phyloP scores from a whole-genome alignment of 305 asterid genomes.

The Fraxinus xanthoxyloides region DNA sequence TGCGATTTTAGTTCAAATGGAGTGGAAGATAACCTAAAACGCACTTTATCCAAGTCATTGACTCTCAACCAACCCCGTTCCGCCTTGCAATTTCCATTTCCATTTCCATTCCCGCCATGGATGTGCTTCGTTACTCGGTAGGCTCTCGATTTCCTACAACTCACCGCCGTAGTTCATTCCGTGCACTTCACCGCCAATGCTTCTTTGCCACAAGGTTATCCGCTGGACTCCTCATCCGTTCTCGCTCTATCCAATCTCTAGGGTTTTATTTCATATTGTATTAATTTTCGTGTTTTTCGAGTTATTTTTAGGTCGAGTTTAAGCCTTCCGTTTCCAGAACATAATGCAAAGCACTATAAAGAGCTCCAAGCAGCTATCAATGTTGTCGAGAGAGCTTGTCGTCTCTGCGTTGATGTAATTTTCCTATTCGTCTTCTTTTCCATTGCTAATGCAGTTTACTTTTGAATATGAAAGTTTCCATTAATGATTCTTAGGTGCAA shows the following conservation, averaged over 20 bases:
- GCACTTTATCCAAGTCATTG: background rate
- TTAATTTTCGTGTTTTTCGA: background rate
- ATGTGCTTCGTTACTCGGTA: conserved; percentile 54
- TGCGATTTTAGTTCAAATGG: background rate
- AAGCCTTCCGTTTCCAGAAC: conserved; percentile 57
- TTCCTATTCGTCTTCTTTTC: background rate
- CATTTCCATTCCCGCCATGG: conserved; percentile 56
- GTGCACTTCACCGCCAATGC: conserved; percentile 44
- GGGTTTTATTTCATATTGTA: conserved; percentile 23
- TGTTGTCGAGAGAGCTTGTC: conserved; percentile 87
- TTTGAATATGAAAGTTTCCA: conserved; percentile 15
- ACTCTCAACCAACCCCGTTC: conserved; percentile 24
- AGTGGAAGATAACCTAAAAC: background rate
- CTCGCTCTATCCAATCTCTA: conserved; percentile 16
- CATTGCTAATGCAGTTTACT: background rate
- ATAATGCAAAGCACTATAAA: conserved; percentile 57
- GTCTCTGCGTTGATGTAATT: conserved; percentile 78
- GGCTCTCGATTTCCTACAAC: conserved; percentile 40
- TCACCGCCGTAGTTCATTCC: conserved; percentile 33
- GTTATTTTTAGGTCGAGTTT: conserved; percentile 50
- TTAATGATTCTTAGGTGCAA: conserved; percentile 56
- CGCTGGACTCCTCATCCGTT: conserved; percentile 1
- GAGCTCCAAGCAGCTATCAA: conserved; percentile 75
- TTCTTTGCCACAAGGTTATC: conserved; percentile 55
- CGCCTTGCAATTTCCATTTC: background rate